Evolutionary conservation across 108 stramenopile species (phyloP).

Genomic region (Pseudonitzschia delicatissima): DNA sequence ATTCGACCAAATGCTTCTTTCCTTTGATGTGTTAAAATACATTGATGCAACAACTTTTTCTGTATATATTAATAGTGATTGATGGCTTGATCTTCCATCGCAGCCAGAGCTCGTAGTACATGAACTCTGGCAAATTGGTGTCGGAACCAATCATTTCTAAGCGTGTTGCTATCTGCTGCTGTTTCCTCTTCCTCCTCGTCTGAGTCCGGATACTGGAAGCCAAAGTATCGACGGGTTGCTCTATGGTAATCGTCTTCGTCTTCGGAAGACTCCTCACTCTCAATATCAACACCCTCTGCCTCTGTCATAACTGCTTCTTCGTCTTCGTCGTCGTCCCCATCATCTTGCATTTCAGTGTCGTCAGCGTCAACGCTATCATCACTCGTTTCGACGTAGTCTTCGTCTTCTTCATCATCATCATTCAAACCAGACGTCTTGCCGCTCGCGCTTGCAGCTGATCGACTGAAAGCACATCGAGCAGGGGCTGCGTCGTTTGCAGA

Average conservation of each 20-base stretch:
- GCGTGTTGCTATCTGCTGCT: background rate
- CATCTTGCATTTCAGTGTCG: slow-evolving; percentile 44
- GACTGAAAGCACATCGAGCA: background rate
- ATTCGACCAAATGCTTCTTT: no score
- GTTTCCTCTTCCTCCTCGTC: slow-evolving; percentile 38
- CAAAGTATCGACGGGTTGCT: slow-evolving; percentile 18
- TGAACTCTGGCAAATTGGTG: slow-evolving; percentile 51
- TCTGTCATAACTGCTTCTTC: slow-evolving; percentile 14
- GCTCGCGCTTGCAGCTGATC: background rate
- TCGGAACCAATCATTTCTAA: slow-evolving; percentile 39
- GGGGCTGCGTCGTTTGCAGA: background rate
- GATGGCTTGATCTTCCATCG: slow-evolving; percentile 30
- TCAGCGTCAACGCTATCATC: background rate
- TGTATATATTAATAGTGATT: no score
- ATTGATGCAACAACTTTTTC: no score
- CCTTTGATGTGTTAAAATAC: no score
- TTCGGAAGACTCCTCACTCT: slow-evolving; percentile 16
- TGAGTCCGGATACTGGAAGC: slow-evolving; percentile 32
- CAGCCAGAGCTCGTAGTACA: slow-evolving; percentile 43
- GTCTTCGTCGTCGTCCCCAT: slow-evolving; percentile 33
- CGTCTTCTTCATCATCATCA: slow-evolving; percentile 45
- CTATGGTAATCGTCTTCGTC: slow-evolving; percentile 32
- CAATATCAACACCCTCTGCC: slow-evolving; percentile 19
- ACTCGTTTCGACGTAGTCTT: no score
- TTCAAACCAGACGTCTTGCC: slow-evolving; percentile 14